A percentile compares a stretch with the other conserved stretches of the same genome.
These are phyloP conservation scores for Claviceps pusilla DNA, from an alignment of 2,329 filamentous ascomycete genomes.

Conservation along the genomic window DNA sequence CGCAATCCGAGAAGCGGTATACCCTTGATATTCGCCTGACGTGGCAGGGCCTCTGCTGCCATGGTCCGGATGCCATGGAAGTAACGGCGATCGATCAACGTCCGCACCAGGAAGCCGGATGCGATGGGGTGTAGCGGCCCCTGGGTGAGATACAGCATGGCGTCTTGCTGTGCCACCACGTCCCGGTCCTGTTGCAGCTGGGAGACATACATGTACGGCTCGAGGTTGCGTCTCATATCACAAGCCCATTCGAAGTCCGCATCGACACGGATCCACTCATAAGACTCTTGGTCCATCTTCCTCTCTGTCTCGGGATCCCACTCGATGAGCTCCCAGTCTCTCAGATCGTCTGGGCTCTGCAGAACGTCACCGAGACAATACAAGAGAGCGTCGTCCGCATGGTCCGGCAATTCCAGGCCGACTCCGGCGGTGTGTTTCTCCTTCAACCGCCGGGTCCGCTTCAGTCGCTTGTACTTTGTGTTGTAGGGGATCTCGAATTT, in stretches of 20 bases:
- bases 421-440: conserved; percentile 47
- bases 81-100: conserved; percentile 80
- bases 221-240: conserved; percentile 66
- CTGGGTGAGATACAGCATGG: conserved; percentile 58
- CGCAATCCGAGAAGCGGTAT: conserved; percentile 61
- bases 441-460: conserved; percentile 70
- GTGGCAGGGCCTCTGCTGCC: conserved; percentile 64
- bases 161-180: conserved; percentile 71
- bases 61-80: conserved; percentile 84
- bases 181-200: conserved; percentile 95
- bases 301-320: conserved; percentile 83
- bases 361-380: conserved; percentile 89
- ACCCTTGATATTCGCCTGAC: conserved; percentile 54
- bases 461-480: conserved; percentile 95
- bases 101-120: conserved; percentile 78
- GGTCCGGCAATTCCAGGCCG: conserved; percentile 44
- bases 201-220: conserved; percentile 93
- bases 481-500: conserved; percentile 96
- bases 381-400: conserved; percentile 66
- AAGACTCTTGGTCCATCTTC: conserved; percentile 88
- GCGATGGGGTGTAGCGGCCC: conserved; percentile 62
- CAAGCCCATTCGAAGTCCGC: conserved; percentile 98
- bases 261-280: conserved; percentile 97
- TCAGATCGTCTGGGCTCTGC: conserved; percentile 64
- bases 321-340: conserved; percentile 71